Evolutionary conservation across 2,329 filamentous ascomycete species (phyloP), one percentile per base, ranked within the genome.

Genomic region (Zymoseptoria passerinii): DNA sequence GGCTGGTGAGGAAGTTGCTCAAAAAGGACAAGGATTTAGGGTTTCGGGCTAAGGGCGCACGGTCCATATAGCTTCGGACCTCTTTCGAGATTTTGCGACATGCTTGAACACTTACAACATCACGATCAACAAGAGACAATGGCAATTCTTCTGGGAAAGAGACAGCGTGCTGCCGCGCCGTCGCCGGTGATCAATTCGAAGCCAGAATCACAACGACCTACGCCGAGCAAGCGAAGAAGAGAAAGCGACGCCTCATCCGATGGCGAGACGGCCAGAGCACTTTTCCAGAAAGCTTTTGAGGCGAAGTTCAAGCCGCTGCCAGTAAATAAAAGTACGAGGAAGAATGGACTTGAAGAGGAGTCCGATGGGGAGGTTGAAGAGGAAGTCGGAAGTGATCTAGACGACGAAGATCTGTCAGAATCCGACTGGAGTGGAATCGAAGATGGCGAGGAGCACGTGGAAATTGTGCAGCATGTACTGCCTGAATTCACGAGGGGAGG

Each of bases 271-370:
- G 80, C 88, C 10, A 84, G 89, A 66, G 89, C 87, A 57, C 81
- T 92, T 58, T 89, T 99, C 68, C 85, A 86, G 58, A 84, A 83
- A 66, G 88, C 92, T 71, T 97, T 97, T 70, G 94, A 96, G 75
- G 83, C 89, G 28, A 86, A 88, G 70, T 97, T 96, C 76, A 83
- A 85, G 70, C 90, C 92, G 8, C 71, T 73, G 2, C 19, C 8
- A 20, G 16, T n/a, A n/a, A 52, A 8, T 5, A 68, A 73, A 57
- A 68, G 55, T 40, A 61, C 66, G 52, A 55, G 57, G 1, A 20
- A 28, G 18, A 52, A 27, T 28, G 57, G 53, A 19, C 70, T 70
- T 18, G 67, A 73, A 48, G 68, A 70, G 9, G 68, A 73, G 16
- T 59, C 67, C 10, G 60, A 67, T 4, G 66, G 66, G 9, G 71